Conservation (phyloP, 2,329 filamentous ascomycete genomes). For the Aureobasidium sp. region DNA sequence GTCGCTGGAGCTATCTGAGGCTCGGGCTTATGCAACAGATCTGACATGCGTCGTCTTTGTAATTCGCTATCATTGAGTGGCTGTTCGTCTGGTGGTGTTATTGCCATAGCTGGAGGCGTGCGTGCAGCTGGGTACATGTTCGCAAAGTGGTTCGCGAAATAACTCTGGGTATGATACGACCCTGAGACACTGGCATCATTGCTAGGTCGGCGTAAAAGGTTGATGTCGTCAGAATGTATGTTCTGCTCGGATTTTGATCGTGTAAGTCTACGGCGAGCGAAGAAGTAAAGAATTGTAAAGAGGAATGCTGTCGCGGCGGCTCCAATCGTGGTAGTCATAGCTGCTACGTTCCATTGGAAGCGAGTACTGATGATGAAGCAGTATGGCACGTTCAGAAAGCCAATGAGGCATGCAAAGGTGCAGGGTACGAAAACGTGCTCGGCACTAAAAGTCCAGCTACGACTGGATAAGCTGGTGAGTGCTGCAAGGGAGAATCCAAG, state of each 20-base stretch:
- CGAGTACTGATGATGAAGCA: slow-evolving; percentile 37
- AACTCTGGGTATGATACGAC: slow-evolving; percentile 31
- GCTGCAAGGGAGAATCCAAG: slow-evolving; percentile 43
- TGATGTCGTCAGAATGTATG: slow-evolving; percentile 15
- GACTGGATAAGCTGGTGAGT: slow-evolving; percentile 39
- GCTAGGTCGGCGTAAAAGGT: slow-evolving; percentile 16
- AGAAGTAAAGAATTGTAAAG: slow-evolving; percentile 37
- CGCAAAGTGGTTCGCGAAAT: slow-evolving; percentile 38
- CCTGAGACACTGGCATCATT: slow-evolving; percentile 11
- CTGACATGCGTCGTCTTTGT: slow-evolving; percentile 45
- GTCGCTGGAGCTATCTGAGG: background rate
- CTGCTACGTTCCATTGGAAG: slow-evolving; percentile 38
- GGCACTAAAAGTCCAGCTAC: slow-evolving; percentile 40
- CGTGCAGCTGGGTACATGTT: slow-evolving; percentile 40
- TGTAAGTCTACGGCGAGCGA: slow-evolving; percentile 29
- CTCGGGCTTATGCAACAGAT: slow-evolving; percentile 30
- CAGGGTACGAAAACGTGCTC: slow-evolving; percentile 41
- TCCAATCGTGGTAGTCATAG: slow-evolving; percentile 37
- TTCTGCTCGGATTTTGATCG: slow-evolving; percentile 24
- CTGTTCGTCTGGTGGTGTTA: slow-evolving; percentile 23
- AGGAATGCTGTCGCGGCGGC: slow-evolving; percentile 34
- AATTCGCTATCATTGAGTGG: slow-evolving; percentile 42
- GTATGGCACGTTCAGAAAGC: slow-evolving; percentile 43
- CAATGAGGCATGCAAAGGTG: slow-evolving; percentile 38
- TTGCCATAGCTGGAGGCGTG: slow-evolving; percentile 18